Base-by-base conservation (phyloP, 441 rosid species). In the Erysimum cheiri region DNA sequence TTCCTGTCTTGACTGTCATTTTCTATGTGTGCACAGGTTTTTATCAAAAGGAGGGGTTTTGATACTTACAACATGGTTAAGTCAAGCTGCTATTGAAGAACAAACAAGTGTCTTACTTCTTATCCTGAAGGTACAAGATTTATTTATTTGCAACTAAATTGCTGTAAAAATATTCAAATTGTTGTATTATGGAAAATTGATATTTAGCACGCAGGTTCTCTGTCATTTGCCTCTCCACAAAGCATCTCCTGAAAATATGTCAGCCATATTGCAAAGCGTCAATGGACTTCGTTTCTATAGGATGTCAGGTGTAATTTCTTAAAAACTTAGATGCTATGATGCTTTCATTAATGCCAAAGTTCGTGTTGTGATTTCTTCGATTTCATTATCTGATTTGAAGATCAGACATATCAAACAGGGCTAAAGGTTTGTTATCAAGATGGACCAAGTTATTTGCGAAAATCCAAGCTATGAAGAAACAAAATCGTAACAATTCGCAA, bases 341-440 rank as follows among this genome's bases (percentile, higher is more conserved):
- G 53, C 53, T 39, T 55, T 48, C 49, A 47, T 47, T 60, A 22
- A n/a, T 72, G 26, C 31, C 62, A 24, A 28, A 67, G 80, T 62
- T 48, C 66, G 1, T 71, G 9, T 72, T 78, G 54, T 73, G 77
- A 69, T 73, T 77, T 80, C 81, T 82, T 83, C 81, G 75, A 79
- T 86, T 94, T 90, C 87, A 88, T 84, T 81, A 87, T 88, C 94
- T 96, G 93, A 89, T 89, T 91, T 87, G 93, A 89, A 93, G 98
- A 88, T 96, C 96, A 96, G 99, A 91, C 85, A 89, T 96, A 87
- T 91, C 99, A 83, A 89, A 89, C 97, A 93, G 94, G 97, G 98
- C 99, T 69, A 89, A 88, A 80, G 69, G 84, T 73, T 84, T 96
- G 84, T 72, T 96, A 74, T 80, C 98, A 59, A 90, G 87, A 73